Evolutionary conservation across 2,329 filamentous ascomycete species (phyloP).

Genomic region (Harringtonia lauricola): DNA sequence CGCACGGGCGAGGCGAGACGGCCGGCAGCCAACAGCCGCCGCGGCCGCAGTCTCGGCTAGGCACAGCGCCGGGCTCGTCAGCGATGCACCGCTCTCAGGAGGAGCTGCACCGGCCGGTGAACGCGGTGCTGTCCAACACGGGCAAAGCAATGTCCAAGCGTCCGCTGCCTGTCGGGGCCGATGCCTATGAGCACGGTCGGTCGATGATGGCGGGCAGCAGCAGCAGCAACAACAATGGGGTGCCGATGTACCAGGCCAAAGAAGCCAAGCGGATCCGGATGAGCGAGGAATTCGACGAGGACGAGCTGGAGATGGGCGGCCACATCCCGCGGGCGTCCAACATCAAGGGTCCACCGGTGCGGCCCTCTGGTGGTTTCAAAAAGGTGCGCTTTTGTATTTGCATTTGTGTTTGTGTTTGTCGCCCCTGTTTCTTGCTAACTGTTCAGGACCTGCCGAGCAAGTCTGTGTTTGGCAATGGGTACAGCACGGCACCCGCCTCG

Average conservation of each 20-base stretch:
- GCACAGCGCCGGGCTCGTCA: slow-evolving; percentile 35
- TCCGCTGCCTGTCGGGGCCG: slow-evolving; percentile 36
- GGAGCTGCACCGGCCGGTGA: slow-evolving; percentile 49
- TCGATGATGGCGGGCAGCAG: slow-evolving; percentile 2
- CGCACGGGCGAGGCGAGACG: slow-evolving; percentile 21
- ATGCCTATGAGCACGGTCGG: slow-evolving; percentile 6
- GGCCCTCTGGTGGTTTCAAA: slow-evolving; percentile 59
- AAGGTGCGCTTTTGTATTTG: slow-evolving; percentile 43
- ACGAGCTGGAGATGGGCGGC: slow-evolving; percentile 38
- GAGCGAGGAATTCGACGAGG: slow-evolving; percentile 58
- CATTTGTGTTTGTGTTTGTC: too few relatives aligned
- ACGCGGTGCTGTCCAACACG: slow-evolving; percentile 47
- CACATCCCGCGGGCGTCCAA: slow-evolving; percentile 44
- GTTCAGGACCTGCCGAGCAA: too few relatives aligned
- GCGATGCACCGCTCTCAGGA: slow-evolving; percentile 41
- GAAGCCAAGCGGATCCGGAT: slow-evolving; percentile 75
- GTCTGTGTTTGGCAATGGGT: slow-evolving; percentile 48
- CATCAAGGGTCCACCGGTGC: slow-evolving; percentile 74
- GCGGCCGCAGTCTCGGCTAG: slow-evolving; percentile 47
- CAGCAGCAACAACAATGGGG: slow-evolving; percentile 19
- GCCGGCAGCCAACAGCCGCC: slow-evolving; percentile 15
- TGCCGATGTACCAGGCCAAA: slow-evolving; percentile 53
- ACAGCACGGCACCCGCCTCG: slow-evolving; percentile 47
- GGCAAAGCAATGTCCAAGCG: slow-evolving; percentile 68
- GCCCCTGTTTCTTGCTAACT: too few relatives aligned